These are phyloP conservation scores for Actinomortierella ambigua DNA, from an alignment of 371 early-diverging fungal species.

Conservation along the genomic window DNA sequence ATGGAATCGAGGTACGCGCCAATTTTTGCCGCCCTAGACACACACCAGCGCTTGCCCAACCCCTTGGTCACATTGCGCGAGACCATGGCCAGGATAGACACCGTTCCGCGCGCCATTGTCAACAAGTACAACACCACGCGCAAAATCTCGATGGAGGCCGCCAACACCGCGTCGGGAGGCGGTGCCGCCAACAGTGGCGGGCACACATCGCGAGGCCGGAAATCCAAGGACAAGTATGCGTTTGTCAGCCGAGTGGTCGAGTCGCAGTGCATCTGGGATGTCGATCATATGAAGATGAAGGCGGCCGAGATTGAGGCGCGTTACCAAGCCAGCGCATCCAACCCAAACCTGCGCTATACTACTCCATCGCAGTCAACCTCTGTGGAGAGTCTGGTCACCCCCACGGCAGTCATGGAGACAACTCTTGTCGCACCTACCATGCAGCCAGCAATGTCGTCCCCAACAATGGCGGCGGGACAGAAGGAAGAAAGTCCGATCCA, in stretches of 20 bases:
- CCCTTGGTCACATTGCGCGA: slow-evolving; percentile 25
- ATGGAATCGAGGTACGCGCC: slow-evolving; percentile 29
- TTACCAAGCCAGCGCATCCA: no score
- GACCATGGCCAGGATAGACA: slow-evolving; percentile 22
- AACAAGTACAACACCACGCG: slow-evolving; percentile 6
- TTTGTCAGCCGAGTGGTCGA: slow-evolving; percentile 44
- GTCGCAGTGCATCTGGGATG: slow-evolving; percentile 42
- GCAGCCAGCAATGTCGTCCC: no score
- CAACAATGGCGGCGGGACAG: no score
- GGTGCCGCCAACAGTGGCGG: no score
- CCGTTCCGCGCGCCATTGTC: no score
- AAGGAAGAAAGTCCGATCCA: no score
- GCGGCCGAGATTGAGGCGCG: slow-evolving; percentile 2
- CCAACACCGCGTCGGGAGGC: no score
- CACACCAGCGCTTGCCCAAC: slow-evolving; percentile 31
- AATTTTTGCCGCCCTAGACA: slow-evolving; percentile 31
- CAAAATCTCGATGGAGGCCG: slow-evolving; percentile 20
- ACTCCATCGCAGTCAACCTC: no score
- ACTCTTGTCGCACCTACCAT: no score
- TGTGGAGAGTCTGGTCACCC: background rate
- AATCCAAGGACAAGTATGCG: slow-evolving; percentile 32
- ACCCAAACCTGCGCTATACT: no score
- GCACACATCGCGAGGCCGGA: slow-evolving; percentile 18
- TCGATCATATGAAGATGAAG: slow-evolving; percentile 33
- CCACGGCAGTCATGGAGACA: no score